Evolutionary conservation across 345 rosid genomes (phyloP).

Genomic region (Eucalyptus shirleyi): DNA sequence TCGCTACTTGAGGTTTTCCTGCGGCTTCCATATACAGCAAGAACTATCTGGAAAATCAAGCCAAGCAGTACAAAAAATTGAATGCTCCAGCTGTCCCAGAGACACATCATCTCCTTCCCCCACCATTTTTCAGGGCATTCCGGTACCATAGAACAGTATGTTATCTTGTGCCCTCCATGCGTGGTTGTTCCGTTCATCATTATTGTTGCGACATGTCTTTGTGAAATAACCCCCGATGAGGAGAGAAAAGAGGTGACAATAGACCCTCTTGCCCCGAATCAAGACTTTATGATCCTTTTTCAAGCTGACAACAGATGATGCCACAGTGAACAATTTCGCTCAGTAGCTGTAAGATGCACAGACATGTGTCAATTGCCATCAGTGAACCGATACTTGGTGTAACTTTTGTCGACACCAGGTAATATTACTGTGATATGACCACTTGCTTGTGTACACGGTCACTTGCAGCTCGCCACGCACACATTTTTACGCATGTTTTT

Average conservation of each 20-base stretch:
- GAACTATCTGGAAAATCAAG: not conserved
- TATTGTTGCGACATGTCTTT: not conserved
- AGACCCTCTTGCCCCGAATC: not conserved
- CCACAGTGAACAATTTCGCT: not conserved
- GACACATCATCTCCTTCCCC: not conserved
- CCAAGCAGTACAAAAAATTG: not conserved
- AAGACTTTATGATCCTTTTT: not conserved
- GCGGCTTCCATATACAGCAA: not conserved
- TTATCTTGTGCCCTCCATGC: not conserved
- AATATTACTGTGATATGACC: not conserved
- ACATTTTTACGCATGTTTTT: not conserved
- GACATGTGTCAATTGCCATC: not conserved
- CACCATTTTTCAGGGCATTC: not conserved
- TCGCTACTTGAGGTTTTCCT: not conserved
- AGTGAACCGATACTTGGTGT: not conserved
- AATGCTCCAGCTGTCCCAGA: slow-evolving; percentile 5
- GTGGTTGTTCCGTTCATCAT: not conserved
- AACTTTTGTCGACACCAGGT: not conserved
- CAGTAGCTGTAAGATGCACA: not conserved
- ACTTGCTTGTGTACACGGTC: not conserved
- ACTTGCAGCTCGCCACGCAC: not conserved
- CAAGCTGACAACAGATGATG: not conserved
- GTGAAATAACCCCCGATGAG: not conserved
- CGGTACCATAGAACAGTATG: not conserved
- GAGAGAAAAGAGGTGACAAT: not conserved